Evolutionary conservation across 2,329 filamentous ascomycete genomes (phyloP).

Genomic region (Penicillium sp.): DNA sequence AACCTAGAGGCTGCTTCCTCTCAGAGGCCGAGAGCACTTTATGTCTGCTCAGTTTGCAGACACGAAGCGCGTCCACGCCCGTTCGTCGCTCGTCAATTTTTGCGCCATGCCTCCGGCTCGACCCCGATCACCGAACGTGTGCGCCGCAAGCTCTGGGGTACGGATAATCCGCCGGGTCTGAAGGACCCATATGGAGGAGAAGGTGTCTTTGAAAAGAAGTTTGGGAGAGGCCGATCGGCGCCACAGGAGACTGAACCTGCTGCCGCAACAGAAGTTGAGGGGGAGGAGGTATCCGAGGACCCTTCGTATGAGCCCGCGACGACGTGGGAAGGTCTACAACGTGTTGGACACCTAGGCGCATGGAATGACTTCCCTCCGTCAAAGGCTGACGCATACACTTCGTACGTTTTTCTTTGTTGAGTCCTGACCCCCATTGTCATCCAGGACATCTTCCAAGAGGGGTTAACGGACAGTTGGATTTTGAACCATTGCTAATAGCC

Average conservation of each 20-base stretch:
- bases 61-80: slow-evolving; percentile 41
- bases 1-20: slow-evolving; percentile 40
- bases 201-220: slow-evolving; percentile 38
- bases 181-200: slow-evolving; percentile 54
- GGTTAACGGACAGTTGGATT: not conserved
- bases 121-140: slow-evolving; percentile 51
- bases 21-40: slow-evolving; percentile 34
- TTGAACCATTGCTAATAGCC: slow-evolving; percentile 3
- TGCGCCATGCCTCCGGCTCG: slow-evolving; percentile 41
- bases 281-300: slow-evolving; percentile 22
- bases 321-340: slow-evolving; percentile 59
- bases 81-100: slow-evolving; percentile 37
- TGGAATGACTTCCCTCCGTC: slow-evolving; percentile 45
- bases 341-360: slow-evolving; percentile 56
- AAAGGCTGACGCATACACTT: slow-evolving; percentile 44
- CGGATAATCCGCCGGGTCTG: slow-evolving; percentile 54
- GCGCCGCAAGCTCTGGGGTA: slow-evolving; percentile 56
- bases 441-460: not conserved
- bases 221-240: slow-evolving; percentile 24
- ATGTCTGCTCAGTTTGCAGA: slow-evolving; percentile 48
- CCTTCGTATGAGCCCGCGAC: slow-evolving; percentile 51
- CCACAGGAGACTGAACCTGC: slow-evolving; percentile 23
- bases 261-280: slow-evolving; percentile 18
- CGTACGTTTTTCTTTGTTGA: slow-evolving; percentile 40
- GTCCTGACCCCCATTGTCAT: not conserved